phyloP scores from a whole-genome alignment of 164 flowering plant species.

The Hamamelis virginiana region DNA sequence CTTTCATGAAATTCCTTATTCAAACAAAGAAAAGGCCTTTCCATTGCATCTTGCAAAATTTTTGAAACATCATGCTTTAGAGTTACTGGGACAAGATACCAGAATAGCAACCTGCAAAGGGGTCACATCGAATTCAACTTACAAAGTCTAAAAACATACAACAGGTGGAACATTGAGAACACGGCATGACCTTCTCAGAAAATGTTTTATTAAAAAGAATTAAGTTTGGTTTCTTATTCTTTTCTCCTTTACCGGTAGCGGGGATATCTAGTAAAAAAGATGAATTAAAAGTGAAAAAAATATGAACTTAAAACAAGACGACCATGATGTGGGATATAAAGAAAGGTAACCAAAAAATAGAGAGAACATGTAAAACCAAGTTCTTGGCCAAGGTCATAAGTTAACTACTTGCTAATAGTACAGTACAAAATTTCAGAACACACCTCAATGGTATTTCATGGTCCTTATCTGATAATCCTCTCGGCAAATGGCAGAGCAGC shows the following conservation, averaged over 20 bases:
- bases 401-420: neutral
- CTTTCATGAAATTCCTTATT: conserved; percentile 54
- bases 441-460: conserved; percentile 56
- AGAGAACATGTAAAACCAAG: no score
- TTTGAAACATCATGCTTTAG: conserved; percentile 13
- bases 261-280: no score
- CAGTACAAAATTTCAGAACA: conserved; percentile 6
- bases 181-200: no score
- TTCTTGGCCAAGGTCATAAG: no score
- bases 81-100: conserved; percentile 63
- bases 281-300: no score
- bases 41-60: conserved; percentile 32
- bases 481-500: conserved; percentile 32
- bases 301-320: no score
- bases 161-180: neutral
- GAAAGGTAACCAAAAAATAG: neutral
- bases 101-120: conserved; percentile 48
- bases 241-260: neutral
- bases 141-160: neutral
- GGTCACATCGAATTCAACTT: neutral
- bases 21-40: conserved; percentile 67
- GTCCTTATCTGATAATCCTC: conserved; percentile 26
- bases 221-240: neutral
- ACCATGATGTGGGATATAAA: no score
- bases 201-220: neutral